Evolutionary conservation across 495 filamentous ascomycete species (phyloP).

Genomic region (Pseudoneurospora amorphoporcata): DNA sequence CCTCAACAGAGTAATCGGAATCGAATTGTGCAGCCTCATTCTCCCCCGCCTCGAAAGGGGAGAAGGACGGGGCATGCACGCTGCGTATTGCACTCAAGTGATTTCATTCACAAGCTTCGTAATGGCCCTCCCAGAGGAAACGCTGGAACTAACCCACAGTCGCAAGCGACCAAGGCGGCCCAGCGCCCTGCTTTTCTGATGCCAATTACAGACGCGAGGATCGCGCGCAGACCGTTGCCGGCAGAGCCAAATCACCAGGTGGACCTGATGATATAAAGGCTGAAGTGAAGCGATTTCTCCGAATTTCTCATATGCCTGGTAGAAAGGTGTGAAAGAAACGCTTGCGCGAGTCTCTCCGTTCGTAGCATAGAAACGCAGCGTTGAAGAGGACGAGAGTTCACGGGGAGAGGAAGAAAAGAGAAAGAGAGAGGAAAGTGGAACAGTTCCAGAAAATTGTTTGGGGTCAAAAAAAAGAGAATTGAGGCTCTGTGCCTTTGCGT

Average conservation of each 20-base stretch:
- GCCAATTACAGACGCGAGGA: slow-evolving; percentile 81
- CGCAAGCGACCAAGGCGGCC: slow-evolving; percentile 26
- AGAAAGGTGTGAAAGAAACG: slow-evolving; percentile 23
- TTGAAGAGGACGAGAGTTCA: slow-evolving; percentile 89
- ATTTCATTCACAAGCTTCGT: slow-evolving; percentile 75
- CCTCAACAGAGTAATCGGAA: slow-evolving; percentile 96
- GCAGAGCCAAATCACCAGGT: slow-evolving; percentile 45
- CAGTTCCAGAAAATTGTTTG: slow-evolving; percentile 11
- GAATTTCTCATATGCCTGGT: slow-evolving; percentile 98
- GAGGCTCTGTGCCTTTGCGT: slow-evolving; percentile 2
- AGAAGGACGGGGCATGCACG: slow-evolving; percentile 41
- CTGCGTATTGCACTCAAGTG: slow-evolving; percentile 99
- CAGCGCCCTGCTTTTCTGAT: slow-evolving; percentile 91
- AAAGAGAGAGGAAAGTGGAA: slow-evolving; percentile 11
- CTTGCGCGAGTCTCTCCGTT: slow-evolving; percentile 50
- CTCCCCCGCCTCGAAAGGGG: slow-evolving; percentile 15
- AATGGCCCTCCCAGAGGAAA: slow-evolving; percentile 80
- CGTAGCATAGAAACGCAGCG: slow-evolving; percentile 99
- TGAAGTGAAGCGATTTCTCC: slow-evolving; percentile 57
- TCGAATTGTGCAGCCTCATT: slow-evolving; percentile 74
- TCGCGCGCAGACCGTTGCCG: slow-evolving; percentile 89
- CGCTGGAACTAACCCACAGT: slow-evolving; percentile 21
- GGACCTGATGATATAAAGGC: slow-evolving; percentile 52
- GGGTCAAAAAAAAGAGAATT: slow-evolving; percentile 16
- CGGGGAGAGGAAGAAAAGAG: slow-evolving; percentile 34